A percentile compares a stretch with the other conserved stretches of the same genome.
These are phyloP conservation scores for Saprolegnia parasitica DNA, from an alignment of 352 stramenopile genomes.

Conservation along the genomic window DNA sequence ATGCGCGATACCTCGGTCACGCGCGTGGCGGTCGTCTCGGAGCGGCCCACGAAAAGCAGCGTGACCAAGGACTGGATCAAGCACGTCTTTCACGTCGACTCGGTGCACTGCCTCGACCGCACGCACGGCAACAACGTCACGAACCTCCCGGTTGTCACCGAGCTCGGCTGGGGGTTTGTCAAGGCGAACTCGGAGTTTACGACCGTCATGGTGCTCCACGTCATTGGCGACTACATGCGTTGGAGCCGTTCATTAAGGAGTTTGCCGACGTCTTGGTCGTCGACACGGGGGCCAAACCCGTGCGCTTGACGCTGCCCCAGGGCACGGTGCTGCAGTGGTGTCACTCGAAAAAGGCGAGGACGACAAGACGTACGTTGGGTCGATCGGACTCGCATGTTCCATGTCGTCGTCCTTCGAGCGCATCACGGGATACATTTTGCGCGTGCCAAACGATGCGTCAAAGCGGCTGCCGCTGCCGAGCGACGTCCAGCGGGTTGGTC, in stretches of 20 bases:
- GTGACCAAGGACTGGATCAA: background rate
- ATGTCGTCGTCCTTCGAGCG: background rate
- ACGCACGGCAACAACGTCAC: slow-evolving; percentile 2
- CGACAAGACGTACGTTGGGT: background rate
- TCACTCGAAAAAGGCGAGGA: background rate
- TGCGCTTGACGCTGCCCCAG: background rate
- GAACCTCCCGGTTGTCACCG: background rate
- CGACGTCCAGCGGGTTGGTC: background rate
- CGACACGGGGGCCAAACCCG: background rate
- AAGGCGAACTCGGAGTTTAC: background rate
- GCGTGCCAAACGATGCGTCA: background rate
- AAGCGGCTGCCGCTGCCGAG: background rate
- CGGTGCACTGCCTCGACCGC: background rate
- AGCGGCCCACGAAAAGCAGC: background rate
- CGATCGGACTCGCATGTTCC: background rate
- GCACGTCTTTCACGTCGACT: background rate
- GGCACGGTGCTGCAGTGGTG: slow-evolving; percentile 2
- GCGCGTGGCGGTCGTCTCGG: background rate
- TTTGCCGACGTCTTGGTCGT: slow-evolving; percentile 2
- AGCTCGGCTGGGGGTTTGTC: slow-evolving; percentile 4
- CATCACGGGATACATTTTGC: background rate
- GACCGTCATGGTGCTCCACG: slow-evolving; percentile 8
- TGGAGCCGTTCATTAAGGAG: background rate
- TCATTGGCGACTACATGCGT: slow-evolving; percentile 8
- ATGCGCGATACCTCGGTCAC: background rate